Evolutionary conservation across 2,329 filamentous ascomycete species (phyloP).

Genomic region (Arthroderma sp.): DNA sequence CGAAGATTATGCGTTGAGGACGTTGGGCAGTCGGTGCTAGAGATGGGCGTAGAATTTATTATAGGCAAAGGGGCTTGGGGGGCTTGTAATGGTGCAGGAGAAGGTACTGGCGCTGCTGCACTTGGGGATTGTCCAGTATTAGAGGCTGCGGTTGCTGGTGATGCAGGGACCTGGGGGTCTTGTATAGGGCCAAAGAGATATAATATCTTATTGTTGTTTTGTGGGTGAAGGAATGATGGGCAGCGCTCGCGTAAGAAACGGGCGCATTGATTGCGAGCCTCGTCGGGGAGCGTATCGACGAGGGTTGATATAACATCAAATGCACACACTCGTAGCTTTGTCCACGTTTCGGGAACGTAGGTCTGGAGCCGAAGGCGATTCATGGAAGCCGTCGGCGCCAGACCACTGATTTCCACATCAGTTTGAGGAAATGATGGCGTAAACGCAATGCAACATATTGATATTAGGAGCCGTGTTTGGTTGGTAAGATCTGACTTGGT

Average conservation of each 20-base stretch:
- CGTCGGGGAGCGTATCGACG: conserved; percentile 32
- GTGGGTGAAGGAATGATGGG: conserved; percentile 23
- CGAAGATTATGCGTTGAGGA: conserved; percentile 21
- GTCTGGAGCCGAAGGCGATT: conserved; percentile 9
- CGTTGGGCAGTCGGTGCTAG: conserved; percentile 16
- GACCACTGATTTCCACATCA: conserved; percentile 18
- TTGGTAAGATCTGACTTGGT: conserved; percentile 18
- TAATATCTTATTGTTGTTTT: conserved; percentile 27
- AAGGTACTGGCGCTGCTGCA: conserved; percentile 19
- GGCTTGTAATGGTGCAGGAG: conserved; percentile 13
- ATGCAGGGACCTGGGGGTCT: conserved; percentile 13
- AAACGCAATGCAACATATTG: conserved; percentile 29
- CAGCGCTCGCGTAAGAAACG: conserved; percentile 31
- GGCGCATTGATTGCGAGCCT: conserved; percentile 29
- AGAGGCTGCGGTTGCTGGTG: conserved; percentile 2
- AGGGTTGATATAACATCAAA: conserved; percentile 33
- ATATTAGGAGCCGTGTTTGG: conserved; percentile 25
- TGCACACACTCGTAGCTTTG: conserved; percentile 26
- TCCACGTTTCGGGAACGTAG: conserved; percentile 19
- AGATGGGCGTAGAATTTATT: conserved; percentile 7
- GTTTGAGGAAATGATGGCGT: conserved; percentile 23
- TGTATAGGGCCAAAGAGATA: conserved; percentile 29
- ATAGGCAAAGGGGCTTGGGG: not conserved
- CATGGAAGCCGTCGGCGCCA: conserved; percentile 16
- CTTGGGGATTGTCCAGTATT: conserved; percentile 10